phyloP scores from a whole-genome alignment of 2,329 filamentous ascomycete species.

The Ceratocystis albifundus region DNA sequence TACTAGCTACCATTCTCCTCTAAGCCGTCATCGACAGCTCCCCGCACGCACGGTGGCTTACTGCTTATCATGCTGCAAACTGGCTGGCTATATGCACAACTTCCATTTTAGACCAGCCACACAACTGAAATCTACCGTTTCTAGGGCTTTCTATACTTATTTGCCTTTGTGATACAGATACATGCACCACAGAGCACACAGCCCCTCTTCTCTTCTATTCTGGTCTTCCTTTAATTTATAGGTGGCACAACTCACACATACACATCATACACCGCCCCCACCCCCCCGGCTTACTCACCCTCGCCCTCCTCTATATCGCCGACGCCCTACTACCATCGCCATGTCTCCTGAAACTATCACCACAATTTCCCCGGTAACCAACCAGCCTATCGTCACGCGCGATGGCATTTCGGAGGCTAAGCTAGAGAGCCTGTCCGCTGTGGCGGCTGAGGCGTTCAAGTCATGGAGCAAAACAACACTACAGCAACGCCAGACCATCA shows the following conservation, averaged over 20 bases:
- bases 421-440: constrained; percentile 57
- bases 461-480: constrained; percentile 66
- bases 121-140: background rate
- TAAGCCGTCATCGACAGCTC: background rate
- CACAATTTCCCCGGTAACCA: constrained; percentile 85
- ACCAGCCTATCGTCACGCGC: constrained; percentile 69
- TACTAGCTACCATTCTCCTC: background rate
- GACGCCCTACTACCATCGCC: constrained; percentile 1
- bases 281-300: background rate
- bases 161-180: background rate
- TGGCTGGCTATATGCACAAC: background rate
- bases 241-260: background rate
- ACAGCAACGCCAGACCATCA: constrained; percentile 63
- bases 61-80: background rate
- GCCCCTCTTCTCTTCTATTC: background rate
- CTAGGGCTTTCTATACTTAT: background rate
- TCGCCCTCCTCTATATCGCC: background rate
- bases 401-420: constrained; percentile 61
- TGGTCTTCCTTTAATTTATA: background rate
- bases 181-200: background rate
- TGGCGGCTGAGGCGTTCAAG: constrained; percentile 63
- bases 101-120: background rate
- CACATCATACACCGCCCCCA: background rate
- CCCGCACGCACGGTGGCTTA: background rate
- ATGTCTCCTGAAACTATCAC: constrained; percentile 56